A percentile compares a stretch with the other conserved stretches of the same genome.
Evolutionary conservation across 305 asterid species (phyloP).

Genomic region (Rubia balearica): DNA sequence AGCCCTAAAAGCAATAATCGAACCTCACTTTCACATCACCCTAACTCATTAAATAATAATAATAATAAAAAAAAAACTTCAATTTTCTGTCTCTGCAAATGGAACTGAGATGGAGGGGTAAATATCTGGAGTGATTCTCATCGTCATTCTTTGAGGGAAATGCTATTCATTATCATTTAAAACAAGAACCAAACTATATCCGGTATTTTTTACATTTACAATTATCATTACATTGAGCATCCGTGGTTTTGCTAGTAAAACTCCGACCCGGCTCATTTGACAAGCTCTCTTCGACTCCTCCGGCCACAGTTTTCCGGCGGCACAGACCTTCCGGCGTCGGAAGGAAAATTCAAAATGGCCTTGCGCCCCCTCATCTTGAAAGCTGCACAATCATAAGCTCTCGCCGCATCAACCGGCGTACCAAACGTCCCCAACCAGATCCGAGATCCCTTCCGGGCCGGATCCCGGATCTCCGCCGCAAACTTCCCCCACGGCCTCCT

Average conservation of each 20-base stretch:
- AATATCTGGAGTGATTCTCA: no score
- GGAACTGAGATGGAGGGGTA: no score
- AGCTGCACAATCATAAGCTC: slow-evolving; percentile 75
- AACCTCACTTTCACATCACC: no score
- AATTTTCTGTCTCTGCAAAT: no score
- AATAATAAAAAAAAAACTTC: no score
- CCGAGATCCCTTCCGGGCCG: slow-evolving; percentile 51
- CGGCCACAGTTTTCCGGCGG: slow-evolving; percentile 39
- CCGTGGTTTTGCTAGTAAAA: not conserved
- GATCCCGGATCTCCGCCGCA: slow-evolving; percentile 75
- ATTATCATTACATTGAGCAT: not conserved
- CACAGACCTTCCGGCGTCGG: slow-evolving; percentile 47
- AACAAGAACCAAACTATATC: no score
- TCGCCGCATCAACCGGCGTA: slow-evolving; percentile 50
- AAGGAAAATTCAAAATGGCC: slow-evolving; percentile 56
- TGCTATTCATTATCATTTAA: no score
- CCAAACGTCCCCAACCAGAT: slow-evolving; percentile 70
- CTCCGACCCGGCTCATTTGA: not conserved
- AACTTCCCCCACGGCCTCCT: slow-evolving; percentile 69
- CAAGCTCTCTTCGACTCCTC: slow-evolving; percentile 33
- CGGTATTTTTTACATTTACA: no score
- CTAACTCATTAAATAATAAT: no score
- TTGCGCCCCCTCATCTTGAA: slow-evolving; percentile 58
- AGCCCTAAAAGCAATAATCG: no score
- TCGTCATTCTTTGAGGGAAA: no score